Evolutionary conservation across 768 basidiomycete species (phyloP), one percentile per base, ranked within the genome.

Genomic region (Rhodosporidiobolus sp.): DNA sequence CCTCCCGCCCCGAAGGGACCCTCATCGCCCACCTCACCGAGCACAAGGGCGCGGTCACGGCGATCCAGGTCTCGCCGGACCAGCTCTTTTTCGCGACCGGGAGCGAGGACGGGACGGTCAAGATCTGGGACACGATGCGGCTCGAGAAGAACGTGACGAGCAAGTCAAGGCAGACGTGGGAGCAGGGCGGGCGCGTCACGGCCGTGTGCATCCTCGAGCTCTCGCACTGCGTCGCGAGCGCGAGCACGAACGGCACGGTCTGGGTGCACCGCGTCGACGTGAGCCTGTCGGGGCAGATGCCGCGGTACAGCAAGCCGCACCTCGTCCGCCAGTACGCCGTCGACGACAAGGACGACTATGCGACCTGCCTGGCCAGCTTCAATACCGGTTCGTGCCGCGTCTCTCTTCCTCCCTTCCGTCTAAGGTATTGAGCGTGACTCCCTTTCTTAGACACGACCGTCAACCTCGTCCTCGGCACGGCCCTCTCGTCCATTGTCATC

Each of bases 101-200:
- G 9, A 84, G 83, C 3, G 79, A 81, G n/a, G 83, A 84, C 65
- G 78, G 79, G 14, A 79, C 79, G 24, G 79, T 85, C 56, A 80
- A 81, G 60, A 78, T 85, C 5, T 85, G 85, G 85, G 85, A 86
- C 74, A 79, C 93, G 2, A 90, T 91, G 14, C 85, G 93, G n/a
- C 84, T 98, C 56, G 95, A 97, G 79, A 86, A 94, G 67, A 97
- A 93, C 80, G 91, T 96, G 26, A 92, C 94, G 30, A 89, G 90
- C 79, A 91, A 91, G 60, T 81, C 84, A 28, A 72, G 84, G 32
- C 78, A 83, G 61, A 79, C 78, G 24, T 82, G 79, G 68, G 73
- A 68, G 35, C 87, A 89, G 77, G 88, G 91, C 76, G 88, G 90
- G 0, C 85, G 85, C 26, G 83, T 89, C 53, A 86, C 87, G 67